These are phyloP conservation scores for Penicillium paradoxum DNA, from an alignment of 495 filamentous ascomycete species.

Conservation along the genomic window DNA sequence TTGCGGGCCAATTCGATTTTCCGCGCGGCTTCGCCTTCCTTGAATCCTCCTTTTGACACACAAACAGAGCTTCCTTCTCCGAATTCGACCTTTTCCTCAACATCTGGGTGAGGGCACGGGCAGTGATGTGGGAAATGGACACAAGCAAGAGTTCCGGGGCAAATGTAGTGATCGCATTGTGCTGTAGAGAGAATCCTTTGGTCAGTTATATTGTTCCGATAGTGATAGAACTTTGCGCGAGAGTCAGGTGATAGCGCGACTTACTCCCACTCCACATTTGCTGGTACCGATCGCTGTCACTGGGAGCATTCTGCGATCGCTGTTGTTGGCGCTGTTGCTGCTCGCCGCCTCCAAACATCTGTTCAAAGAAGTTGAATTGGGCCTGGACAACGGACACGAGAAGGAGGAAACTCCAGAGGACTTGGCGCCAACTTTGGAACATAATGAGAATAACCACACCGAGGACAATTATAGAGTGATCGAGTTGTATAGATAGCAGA, in stretches of 20 bases:
- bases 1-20: constrained; percentile 81
- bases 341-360: constrained; percentile 63
- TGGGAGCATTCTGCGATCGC: constrained; percentile 68
- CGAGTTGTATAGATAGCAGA: background rate
- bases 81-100: constrained; percentile 86
- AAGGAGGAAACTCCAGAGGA: constrained; percentile 44
- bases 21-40: constrained; percentile 64
- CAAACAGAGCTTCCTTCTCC: constrained; percentile 78
- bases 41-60: constrained; percentile 76
- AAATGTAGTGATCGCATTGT: constrained; percentile 85
- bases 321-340: constrained; percentile 58
- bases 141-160: constrained; percentile 82
- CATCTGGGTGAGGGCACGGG: constrained; percentile 73
- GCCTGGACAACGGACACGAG: constrained; percentile 47
- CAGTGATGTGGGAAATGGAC: constrained; percentile 93
- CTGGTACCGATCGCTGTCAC: constrained; percentile 74
- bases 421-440: constrained; percentile 21
- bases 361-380: constrained; percentile 89
- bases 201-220: background rate
- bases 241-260: background rate
- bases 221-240: constrained; percentile 1
- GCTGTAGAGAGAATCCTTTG: constrained; percentile 33
- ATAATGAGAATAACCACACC: constrained; percentile 14
- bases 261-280: constrained; percentile 60
- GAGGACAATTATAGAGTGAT: background rate